Evolutionary conservation across 805 yeast genomes (phyloP).

Genomic region (Sugiyamaella boreocaroliniensis): DNA sequence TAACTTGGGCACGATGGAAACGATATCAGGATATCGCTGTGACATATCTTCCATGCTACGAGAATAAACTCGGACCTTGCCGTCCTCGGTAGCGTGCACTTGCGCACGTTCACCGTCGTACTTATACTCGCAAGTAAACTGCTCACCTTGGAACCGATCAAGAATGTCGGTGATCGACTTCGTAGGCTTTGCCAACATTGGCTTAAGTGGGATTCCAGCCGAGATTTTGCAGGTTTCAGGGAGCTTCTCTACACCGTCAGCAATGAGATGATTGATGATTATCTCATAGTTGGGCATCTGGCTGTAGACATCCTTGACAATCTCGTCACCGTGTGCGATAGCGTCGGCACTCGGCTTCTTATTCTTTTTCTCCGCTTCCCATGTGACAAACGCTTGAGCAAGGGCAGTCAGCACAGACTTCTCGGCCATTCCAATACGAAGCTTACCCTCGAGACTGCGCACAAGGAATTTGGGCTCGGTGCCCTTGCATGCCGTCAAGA

Average conservation of each 20-base stretch:
- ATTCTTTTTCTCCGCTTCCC: constrained; percentile 40
- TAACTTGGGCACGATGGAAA: constrained; percentile 59
- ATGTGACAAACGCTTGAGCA: constrained; percentile 71
- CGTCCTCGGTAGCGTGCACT: constrained; percentile 66
- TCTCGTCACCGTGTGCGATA: constrained; percentile 63
- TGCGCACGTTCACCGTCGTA: constrained; percentile 99
- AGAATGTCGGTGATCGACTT: constrained; percentile 87
- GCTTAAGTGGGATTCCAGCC: constrained; percentile 93
- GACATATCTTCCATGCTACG: constrained; percentile 97
- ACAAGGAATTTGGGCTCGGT: constrained; percentile 86
- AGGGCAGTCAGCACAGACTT: constrained; percentile 80
- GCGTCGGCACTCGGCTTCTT: constrained; percentile 36
- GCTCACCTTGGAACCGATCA: constrained; percentile 76
- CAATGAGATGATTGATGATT: constrained; percentile 57
- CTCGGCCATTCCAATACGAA: constrained; percentile 90
- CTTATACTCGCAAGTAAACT: constrained; percentile 92
- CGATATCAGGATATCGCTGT: constrained; percentile 86
- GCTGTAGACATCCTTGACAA: constrained; percentile 77
- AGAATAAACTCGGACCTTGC: constrained; percentile 67
- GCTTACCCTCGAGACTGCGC: constrained; percentile 85
- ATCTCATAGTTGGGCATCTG: constrained; percentile 87
- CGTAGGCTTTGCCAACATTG: constrained; percentile 98
- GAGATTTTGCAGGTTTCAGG: constrained; percentile 63
- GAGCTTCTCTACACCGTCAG: constrained; percentile 61
- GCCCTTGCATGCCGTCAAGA: constrained; percentile 80